Evolutionary conservation across 2,329 filamentous ascomycete species (phyloP), one percentile per base, ranked within the genome.

Genomic region (Podosphaera xanthii): DNA sequence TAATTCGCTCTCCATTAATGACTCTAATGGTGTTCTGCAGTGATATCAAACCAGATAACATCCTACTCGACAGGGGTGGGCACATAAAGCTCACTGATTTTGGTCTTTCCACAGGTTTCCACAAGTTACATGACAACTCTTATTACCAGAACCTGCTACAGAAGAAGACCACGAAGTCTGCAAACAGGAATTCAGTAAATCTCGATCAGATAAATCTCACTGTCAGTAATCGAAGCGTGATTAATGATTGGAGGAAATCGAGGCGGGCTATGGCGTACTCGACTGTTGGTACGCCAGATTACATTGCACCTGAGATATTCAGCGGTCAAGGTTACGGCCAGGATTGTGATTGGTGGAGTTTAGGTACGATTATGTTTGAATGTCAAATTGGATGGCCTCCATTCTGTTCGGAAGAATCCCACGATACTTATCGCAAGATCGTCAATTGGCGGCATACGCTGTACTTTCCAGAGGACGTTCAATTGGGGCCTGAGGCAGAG

Each of bases 321-420:
- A 94, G 87, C 54, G 90, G 91, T 22, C 87, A 94, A 68, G 92
- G 92, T 56, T 98, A 98, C 74, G 87, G 88, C 60, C 95, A 91
- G 68, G 85, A 94, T 70, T 98, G 92, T 71, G 92, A 98, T 76
- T 98, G 92, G 92, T 98, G 92, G 92, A 94, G 87, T 31, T 79
- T 98, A 57, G 92, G 92, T 58, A 96, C 92, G 52, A 98, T 98
- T 73, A 97, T 98, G 92, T 98, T 97, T 68, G 92, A 98, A 73
- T 98, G 92, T 72, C 77, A 98, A 65, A 89, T 98, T 62, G 92
- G 92, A 67, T 98, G 92, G 92, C 92, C 92, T 59, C 92, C 92
- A 36, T 98, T 98, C 79, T 98, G 92, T 71, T 91, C 92, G 30
- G 92, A 98, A 71, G 91, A 97, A 70, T 87, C 89, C 61, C 91